Conservation (phyloP, 2,329 filamentous ascomycete genomes). For the Colletotrichum sp. region DNA sequence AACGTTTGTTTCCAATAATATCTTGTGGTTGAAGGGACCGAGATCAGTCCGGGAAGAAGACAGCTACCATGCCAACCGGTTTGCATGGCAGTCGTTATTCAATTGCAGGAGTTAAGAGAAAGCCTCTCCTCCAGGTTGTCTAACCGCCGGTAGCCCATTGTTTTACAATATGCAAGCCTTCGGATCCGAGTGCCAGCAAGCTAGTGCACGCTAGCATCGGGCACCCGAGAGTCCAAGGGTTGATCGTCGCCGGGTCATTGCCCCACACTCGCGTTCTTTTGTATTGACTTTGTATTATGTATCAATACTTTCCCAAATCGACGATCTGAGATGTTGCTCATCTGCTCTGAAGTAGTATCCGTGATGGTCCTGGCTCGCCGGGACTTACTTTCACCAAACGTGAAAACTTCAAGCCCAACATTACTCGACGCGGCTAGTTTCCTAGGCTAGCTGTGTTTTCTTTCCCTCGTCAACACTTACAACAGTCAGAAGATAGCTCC, state of each 20-base stretch:
- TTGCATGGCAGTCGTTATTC: neutral
- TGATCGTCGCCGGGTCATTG: neutral
- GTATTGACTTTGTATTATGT: neutral
- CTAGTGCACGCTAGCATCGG: neutral
- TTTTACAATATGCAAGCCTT: neutral
- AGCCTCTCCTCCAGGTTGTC: neutral
- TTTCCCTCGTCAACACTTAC: accelerated
- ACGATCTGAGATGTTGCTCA: neutral
- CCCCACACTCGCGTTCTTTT: neutral
- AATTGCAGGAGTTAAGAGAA: neutral
- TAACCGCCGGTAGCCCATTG: neutral
- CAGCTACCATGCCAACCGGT: neutral
- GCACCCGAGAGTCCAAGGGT: neutral
- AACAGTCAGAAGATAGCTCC: neutral
- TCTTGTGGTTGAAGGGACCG: neutral
- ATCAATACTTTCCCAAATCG: neutral
- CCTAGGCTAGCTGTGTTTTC: accelerated
- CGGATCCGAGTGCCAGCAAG: neutral
- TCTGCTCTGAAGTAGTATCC: neutral
- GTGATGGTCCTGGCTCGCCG: accelerated
- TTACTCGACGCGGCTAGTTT: neutral
- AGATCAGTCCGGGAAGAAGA: neutral
- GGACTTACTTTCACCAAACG: neutral
- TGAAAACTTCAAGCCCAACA: too few species aligned
- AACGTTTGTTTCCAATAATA: neutral